These are phyloP conservation scores for Neurospora sp. DNA, from an alignment of 495 filamentous ascomycete species.

Conservation along the genomic window DNA sequence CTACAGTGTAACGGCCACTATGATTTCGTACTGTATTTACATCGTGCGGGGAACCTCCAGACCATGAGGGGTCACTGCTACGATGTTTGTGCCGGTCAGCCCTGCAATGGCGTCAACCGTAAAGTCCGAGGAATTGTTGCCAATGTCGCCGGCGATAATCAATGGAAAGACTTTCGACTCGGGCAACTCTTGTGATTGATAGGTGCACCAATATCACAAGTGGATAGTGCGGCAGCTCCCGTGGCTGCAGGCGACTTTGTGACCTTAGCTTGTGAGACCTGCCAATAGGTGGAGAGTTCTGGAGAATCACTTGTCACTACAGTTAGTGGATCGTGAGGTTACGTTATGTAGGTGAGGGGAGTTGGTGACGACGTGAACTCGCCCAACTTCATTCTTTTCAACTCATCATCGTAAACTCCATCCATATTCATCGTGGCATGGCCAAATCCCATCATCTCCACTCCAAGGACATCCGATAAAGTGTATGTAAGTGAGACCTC, in stretches of 20 bases:
- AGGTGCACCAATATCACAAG: background rate
- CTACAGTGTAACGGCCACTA: background rate
- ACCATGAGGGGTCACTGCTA: background rate
- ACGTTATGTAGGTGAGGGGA: background rate
- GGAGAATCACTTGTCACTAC: background rate
- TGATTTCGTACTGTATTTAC: background rate
- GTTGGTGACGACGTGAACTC: background rate
- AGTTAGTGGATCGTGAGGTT: background rate
- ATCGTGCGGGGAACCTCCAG: background rate
- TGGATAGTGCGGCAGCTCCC: background rate
- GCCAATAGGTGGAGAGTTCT: background rate
- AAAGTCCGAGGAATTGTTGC: background rate
- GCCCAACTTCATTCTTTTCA: background rate
- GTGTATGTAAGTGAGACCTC: background rate
- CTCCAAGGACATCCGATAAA: background rate
- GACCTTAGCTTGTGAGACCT: background rate
- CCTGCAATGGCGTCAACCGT: background rate
- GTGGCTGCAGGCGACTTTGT: background rate
- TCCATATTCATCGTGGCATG: background rate
- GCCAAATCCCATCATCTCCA: background rate
- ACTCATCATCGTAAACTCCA: background rate
- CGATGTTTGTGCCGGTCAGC: background rate
- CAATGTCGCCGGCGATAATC: background rate
- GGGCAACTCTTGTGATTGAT: background rate
- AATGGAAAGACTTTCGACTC: background rate